Base-by-base conservation (phyloP, 306 rosid genomes). In the Cucurbita argyrosperma region DNA sequence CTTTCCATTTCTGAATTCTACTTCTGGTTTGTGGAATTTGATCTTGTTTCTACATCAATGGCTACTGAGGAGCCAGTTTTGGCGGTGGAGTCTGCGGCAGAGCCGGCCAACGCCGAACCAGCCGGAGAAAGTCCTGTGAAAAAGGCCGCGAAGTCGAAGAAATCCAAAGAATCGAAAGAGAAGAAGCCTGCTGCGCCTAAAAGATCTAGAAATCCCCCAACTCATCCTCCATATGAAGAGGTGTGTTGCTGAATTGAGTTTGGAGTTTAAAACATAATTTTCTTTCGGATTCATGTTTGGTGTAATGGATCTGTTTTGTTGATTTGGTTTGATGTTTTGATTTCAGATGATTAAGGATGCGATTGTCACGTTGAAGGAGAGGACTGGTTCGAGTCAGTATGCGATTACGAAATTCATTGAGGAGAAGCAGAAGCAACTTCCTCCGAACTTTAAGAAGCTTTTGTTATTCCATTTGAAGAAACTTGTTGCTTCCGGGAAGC, bases 371-470 rank as follows among this genome's bases (percentile, higher is more conserved):
- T 62, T 95, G 51, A 91, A 95, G 26, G 99, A 95, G 83, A 88
- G 90, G 68, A 88, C 87, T 0, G 99, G 99, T 58, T 95, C 99
- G 21, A 95, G 99, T 74, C 99, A 91, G 82, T 81, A 88, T 14
- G 99, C 99, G 59, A 88, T 95, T 12, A 80, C 96, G 0, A 91
- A 87, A 74, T 88, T 85, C 74, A 83, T 87, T 11, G 99, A 91
- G 51, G 91, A 83, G 76, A 88, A 91, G 80, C 91, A 95, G 11
- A 95, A 89, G 79, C 78, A 83, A 0, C 78, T 95, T 5, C 92
- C 96, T 0, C 49, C 92, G 0, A 87, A 87, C 30, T 95, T 84
- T 83, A 83, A 79, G 79, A 95, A 95, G 84, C 88, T 95, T 26
- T 69, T 91, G 56, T 88, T 91, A 3, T 77, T 37, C 43, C 84